Evolutionary conservation across 495 filamentous ascomycete genomes (phyloP).

Genomic region (Aspergillus sclerotioniger): DNA sequence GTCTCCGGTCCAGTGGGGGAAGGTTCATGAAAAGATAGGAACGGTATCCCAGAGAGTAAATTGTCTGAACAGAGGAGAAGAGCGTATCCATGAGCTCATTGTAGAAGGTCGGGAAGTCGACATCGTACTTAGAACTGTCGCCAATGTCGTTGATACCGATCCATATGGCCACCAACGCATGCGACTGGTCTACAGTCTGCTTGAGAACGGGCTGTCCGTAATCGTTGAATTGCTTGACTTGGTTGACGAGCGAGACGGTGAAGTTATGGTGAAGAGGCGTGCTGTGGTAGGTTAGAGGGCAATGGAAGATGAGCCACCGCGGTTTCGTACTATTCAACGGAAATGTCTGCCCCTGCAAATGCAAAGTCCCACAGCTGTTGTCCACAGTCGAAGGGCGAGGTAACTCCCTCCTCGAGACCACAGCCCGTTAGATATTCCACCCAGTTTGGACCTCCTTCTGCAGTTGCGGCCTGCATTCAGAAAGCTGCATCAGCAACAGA

Average conservation of each 20-base stretch:
- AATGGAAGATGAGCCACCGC: not conserved
- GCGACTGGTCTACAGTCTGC: constrained; percentile 17
- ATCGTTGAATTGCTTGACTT: constrained; percentile 34
- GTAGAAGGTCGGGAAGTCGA: constrained; percentile 41
- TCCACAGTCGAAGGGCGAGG: constrained; percentile 36
- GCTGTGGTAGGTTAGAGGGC: constrained; percentile 14
- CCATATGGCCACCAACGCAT: constrained; percentile 43
- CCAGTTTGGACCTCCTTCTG: constrained; percentile 52
- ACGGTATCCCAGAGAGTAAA: constrained; percentile 44
- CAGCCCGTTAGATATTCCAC: constrained; percentile 49
- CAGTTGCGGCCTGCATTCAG: constrained; percentile 30
- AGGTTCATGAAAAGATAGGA: constrained; percentile 52
- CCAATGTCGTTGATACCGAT: constrained; percentile 47
- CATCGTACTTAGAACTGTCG: constrained; percentile 37
- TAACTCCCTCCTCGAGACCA: constrained; percentile 34
- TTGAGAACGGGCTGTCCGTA: constrained; percentile 32
- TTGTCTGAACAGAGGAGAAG: constrained; percentile 35
- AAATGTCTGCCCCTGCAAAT: constrained; percentile 53
- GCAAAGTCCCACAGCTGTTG: constrained; percentile 56
- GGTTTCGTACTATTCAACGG: constrained; percentile 31
- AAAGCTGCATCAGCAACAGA: not conserved
- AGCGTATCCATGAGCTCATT: constrained; percentile 33
- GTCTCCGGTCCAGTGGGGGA: constrained; percentile 48
- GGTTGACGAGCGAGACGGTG: constrained; percentile 44
- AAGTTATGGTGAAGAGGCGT: constrained; percentile 49